Percentiles rank a stretch among this genome's conserved stretches.
Conservation (phyloP, 139 green algal species). For the Microglena sp. region DNA sequence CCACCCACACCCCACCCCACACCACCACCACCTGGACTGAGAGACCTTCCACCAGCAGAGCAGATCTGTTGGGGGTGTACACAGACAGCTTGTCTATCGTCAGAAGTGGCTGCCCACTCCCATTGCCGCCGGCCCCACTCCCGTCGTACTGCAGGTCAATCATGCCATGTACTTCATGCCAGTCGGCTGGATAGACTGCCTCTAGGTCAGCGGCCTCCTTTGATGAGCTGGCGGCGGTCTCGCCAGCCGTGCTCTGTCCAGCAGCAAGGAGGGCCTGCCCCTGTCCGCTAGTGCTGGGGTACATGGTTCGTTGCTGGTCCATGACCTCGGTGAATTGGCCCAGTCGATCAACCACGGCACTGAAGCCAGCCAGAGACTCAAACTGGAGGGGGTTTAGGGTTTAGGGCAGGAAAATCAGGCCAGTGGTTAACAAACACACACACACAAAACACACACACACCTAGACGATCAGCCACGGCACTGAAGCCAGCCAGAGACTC, state of each 20-base stretch:
- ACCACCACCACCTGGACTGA: conserved; percentile 22
- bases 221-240: background rate
- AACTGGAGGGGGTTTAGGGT: conserved; percentile 53
- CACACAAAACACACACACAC: no score
- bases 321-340: conserved; percentile 73
- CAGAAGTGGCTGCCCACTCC: conserved; percentile 31
- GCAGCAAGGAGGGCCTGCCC: background rate
- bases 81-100: conserved; percentile 54
- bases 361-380: conserved; percentile 80
- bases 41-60: conserved; percentile 5
- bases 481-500: conserved; percentile 79
- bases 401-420: background rate
- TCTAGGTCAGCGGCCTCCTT: background rate
- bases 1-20: conserved; percentile 2
- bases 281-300: background rate
- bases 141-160: background rate
- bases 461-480: conserved; percentile 83
- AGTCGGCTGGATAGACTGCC: background rate
- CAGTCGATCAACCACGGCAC: conserved; percentile 82
- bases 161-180: background rate
- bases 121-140: background rate
- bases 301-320: conserved; percentile 1
- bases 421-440: no score
- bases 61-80: conserved; percentile 46
- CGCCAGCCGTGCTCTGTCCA: background rate